Percentiles rank a stretch among this genome's conserved stretches.
These are phyloP conservation scores for Plantago elongata DNA, from an alignment of 257 asterid genomes.

Conservation along the genomic window DNA sequence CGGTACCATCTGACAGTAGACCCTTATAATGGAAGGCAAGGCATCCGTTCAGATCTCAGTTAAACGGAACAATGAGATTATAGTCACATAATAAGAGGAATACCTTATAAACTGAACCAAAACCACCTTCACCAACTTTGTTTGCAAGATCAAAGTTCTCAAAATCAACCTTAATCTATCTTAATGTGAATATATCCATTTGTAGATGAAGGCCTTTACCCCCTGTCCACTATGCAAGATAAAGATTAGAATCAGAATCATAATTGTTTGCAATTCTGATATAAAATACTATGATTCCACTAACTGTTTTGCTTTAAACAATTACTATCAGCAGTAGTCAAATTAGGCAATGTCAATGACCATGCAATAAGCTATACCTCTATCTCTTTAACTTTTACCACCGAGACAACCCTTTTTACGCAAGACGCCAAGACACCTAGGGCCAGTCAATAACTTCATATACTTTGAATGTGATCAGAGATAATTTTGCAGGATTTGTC, in stretches of 20 bases:
- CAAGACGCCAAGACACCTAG: conserved; percentile 41
- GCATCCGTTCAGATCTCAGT: too few species aligned
- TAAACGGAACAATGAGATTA: too few species aligned
- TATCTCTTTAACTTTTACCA: conserved; percentile 44
- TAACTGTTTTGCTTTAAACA: not conserved
- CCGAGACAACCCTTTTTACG: conserved; percentile 41
- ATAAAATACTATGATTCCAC: not conserved
- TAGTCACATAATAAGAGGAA: conserved; percentile 1
- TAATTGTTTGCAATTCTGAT: not conserved
- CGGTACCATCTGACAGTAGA: conserved; percentile 74
- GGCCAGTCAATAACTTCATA: conserved; percentile 6
- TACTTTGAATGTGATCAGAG: too few species aligned
- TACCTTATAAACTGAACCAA: conserved; percentile 90
- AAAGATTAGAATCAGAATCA: conserved; percentile 8
- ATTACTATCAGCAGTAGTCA: not conserved
- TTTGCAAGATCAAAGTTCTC: conserved; percentile 66
- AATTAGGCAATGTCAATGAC: conserved; percentile 1
- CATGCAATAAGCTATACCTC: conserved; percentile 35
- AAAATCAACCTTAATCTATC: conserved; percentile 81
- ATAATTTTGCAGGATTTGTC: too few species aligned
- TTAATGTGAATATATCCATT: conserved; percentile 66
- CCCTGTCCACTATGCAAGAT: conserved; percentile 39
- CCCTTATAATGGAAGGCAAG: conserved; percentile 41
- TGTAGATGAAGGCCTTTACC: conserved; percentile 76
- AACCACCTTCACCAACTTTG: conserved; percentile 96